Percentiles rank a stretch among this genome's conserved stretches.
Evolutionary conservation across 2,329 filamentous ascomycete genomes (phyloP).

Genomic region (Aureobasidium leucospermi): DNA sequence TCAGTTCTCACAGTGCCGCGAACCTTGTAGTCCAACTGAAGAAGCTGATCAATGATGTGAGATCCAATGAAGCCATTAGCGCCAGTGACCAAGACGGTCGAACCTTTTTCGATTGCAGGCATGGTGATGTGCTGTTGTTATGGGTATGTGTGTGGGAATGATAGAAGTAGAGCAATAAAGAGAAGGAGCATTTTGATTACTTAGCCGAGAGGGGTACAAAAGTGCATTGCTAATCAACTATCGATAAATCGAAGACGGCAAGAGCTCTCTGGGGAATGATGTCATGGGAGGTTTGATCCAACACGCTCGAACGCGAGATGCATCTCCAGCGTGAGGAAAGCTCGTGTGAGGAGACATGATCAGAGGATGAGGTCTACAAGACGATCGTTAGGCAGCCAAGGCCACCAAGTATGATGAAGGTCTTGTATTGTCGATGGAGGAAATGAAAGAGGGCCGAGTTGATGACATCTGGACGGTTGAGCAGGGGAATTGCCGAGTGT

Average conservation of each 20-base stretch:
- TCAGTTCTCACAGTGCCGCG: slow-evolving; percentile 22
- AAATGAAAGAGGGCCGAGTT: background rate
- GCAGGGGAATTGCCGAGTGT: background rate
- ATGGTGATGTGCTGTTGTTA: background rate
- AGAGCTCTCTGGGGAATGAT: background rate
- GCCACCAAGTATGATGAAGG: background rate
- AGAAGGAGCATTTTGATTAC: background rate
- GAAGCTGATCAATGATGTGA: slow-evolving; percentile 24
- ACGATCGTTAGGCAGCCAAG: background rate
- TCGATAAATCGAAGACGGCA: background rate
- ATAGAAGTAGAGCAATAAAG: background rate
- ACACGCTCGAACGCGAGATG: background rate
- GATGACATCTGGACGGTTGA: background rate
- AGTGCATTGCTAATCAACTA: background rate
- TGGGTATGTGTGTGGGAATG: background rate
- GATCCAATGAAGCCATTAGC: slow-evolving; percentile 23
- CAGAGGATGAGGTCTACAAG: background rate
- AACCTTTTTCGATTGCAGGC: slow-evolving; percentile 20
- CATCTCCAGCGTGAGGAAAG: background rate
- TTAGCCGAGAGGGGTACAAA: background rate
- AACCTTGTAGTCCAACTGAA: slow-evolving; percentile 24
- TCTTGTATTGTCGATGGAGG: background rate
- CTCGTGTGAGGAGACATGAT: too few species aligned
- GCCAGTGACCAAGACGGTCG: slow-evolving; percentile 24
- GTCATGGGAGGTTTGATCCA: background rate